Evolutionary conservation across 805 yeast genomes (phyloP).

Genomic region (Candida vaughaniae): DNA sequence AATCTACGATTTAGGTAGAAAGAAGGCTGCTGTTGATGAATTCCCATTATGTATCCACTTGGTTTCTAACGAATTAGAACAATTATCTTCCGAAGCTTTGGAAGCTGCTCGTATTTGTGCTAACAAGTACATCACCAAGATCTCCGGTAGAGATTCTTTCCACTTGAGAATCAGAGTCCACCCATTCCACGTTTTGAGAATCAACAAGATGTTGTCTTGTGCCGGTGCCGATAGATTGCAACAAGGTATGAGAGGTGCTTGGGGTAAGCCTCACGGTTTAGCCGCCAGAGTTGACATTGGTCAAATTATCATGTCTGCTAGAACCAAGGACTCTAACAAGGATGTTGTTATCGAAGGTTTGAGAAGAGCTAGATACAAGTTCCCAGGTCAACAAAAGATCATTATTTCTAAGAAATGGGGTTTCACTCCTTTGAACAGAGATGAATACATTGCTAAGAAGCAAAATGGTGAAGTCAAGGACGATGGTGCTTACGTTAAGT

Average conservation of each 20-base stretch:
- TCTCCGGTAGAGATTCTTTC: constrained; percentile 99
- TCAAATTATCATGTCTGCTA: constrained; percentile 95
- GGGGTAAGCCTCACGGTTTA: constrained; percentile 99
- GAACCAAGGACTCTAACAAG: constrained; percentile 98
- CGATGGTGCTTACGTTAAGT: constrained; percentile 99
- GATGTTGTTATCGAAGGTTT: constrained; percentile 97
- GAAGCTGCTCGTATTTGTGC: constrained; percentile 99
- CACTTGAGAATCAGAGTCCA: constrained; percentile 99
- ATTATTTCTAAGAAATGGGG: constrained; percentile 99
- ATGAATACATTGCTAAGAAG: constrained; percentile 90
- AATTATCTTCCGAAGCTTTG: constrained; percentile 98
- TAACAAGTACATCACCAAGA: constrained; percentile 97
- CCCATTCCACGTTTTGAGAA: constrained; percentile 99
- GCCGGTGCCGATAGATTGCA: constrained; percentile 99
- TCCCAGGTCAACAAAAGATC: constrained; percentile 99
- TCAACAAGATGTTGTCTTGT: constrained; percentile 99
- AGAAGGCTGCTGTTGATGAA: constrained; percentile 99
- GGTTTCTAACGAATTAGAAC: constrained; percentile 99
- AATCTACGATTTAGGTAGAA: constrained; percentile 98
- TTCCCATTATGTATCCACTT: constrained; percentile 99
- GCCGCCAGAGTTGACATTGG: constrained; percentile 99
- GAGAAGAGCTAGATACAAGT: constrained; percentile 99
- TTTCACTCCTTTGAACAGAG: constrained; percentile 99
- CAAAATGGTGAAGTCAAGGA: constrained; percentile 98
- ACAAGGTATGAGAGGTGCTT: constrained; percentile 99